Percentiles rank a stretch among this genome's conserved stretches.
These are phyloP conservation scores for Pyrus hybrid DNA, from an alignment of 331 rosid genomes.

Conservation along the genomic window DNA sequence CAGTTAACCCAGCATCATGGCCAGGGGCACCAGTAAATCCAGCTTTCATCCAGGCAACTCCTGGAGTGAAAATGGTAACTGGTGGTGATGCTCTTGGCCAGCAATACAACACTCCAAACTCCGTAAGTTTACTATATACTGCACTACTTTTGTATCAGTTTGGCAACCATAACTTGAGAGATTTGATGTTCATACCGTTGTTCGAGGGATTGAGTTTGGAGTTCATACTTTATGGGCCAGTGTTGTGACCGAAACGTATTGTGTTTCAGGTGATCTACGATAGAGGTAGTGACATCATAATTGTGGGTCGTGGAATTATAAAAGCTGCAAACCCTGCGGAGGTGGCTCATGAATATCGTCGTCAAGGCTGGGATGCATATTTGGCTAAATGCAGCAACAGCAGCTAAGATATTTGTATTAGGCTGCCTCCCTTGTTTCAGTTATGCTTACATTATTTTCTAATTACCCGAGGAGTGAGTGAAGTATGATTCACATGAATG, in stretches of 20 bases:
- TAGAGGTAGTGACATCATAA: slow-evolving; percentile 79
- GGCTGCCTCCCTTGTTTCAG: background rate
- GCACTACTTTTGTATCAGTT: background rate
- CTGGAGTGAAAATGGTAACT: slow-evolving; percentile 70
- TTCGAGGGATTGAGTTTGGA: background rate
- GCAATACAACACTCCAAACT: slow-evolving; percentile 80
- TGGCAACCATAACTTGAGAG: background rate
- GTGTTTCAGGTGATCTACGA: slow-evolving; percentile 57
- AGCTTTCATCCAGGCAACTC: slow-evolving; percentile 82
- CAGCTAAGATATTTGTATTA: background rate
- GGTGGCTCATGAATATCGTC: slow-evolving; percentile 62
- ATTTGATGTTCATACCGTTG: background rate
- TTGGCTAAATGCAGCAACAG: slow-evolving; percentile 40
- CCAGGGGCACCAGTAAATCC: slow-evolving; percentile 64
- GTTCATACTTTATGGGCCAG: background rate
- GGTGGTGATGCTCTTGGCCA: slow-evolving; percentile 91
- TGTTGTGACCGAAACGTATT: background rate
- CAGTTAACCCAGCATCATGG: slow-evolving; percentile 91
- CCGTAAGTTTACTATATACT: slow-evolving; percentile 37
- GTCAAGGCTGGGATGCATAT: slow-evolving; percentile 87
- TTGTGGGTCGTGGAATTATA: slow-evolving; percentile 85
- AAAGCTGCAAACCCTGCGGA: slow-evolving; percentile 63
- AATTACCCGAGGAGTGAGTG: background rate
- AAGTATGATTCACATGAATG: background rate
- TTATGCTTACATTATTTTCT: background rate